Base-by-base conservation (phyloP, 2,329 filamentous ascomycete genomes). In the Stylonectria norvegica region DNA sequence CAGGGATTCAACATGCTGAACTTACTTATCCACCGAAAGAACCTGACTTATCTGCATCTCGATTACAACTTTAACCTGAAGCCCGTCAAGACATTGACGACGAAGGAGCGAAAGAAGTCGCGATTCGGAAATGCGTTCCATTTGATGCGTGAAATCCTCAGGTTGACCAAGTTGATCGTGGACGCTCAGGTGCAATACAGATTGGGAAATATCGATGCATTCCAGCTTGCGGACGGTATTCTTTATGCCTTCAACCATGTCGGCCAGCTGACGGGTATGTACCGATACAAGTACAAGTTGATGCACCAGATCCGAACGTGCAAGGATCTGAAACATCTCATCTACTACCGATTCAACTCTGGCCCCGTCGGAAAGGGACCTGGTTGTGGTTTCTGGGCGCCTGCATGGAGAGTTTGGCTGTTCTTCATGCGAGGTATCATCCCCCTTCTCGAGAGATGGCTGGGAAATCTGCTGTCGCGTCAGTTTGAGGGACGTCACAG, bases 1-100 rank as follows among this genome's bases (percentile, higher is more conserved):
- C 93, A 98, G 64, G 93, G 93, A 40, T 98, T 96, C 75, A 98
- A 98, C 69, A 98, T 98, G 91, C 74, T 98, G 44, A 98, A 98
- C 59, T 74, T 98, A 38, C 73, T 98, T 53, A 98, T 98, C 53
- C 93, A 98, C 62, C 85, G 93, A 58, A 98, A 98, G 75, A 98
- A 98, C 65, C 71, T 98, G 55, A 98, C 93, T 1, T 98, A 98
- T 61, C 78, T 98, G 40, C 94, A 98, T 74, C 81, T 98, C 40
- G 93, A 98, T 62, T 98, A 97, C 73, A 98, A 98, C 68, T 98
- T 98, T 75, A 98, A 98, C 66, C 62, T 98, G 65, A 98, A 98
- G 73, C 93, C 93, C 3, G 93, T 98, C 64, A 98, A 98, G 75
- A 98, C 93, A 0, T 68, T 98, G 53, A 98, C 93, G 0, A 98